phyloP scores from a whole-genome alignment of 805 yeast species.

The Yarrowia deformans region DNA sequence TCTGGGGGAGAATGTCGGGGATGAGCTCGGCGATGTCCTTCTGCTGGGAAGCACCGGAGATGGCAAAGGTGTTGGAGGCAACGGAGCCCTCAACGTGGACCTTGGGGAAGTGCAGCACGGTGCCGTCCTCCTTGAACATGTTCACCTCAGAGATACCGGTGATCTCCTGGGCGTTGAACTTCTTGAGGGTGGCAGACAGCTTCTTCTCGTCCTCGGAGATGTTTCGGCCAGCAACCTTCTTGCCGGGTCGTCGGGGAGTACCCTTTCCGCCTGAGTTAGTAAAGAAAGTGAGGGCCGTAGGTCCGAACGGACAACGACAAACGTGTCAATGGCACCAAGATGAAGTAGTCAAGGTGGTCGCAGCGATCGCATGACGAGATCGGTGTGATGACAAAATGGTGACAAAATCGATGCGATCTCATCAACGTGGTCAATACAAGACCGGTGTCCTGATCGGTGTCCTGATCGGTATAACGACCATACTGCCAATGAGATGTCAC shows the following conservation, averaged over 20 bases:
- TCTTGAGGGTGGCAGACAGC: constrained; percentile 85
- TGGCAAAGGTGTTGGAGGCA: constrained; percentile 88
- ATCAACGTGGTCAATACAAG: background rate
- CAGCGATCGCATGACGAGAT: too few species aligned
- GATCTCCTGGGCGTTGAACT: constrained; percentile 86
- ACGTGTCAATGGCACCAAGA: too few species aligned
- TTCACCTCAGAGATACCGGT: constrained; percentile 96
- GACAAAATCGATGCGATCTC: too few species aligned
- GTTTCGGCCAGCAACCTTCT: constrained; percentile 64
- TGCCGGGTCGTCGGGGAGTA: constrained; percentile 87
- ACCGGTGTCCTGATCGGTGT: too few species aligned
- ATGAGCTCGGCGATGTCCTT: constrained; percentile 88
- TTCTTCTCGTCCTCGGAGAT: constrained; percentile 83
- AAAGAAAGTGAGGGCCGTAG: too few species aligned
- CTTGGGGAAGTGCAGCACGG: constrained; percentile 93
- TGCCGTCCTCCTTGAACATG: constrained; percentile 96
- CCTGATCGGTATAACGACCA: too few species aligned
- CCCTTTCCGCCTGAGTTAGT: constrained; percentile 74
- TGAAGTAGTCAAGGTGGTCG: too few species aligned
- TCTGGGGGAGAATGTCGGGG: constrained; percentile 93
- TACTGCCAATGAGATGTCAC: background rate
- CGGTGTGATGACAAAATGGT: too few species aligned
- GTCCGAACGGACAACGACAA: too few species aligned
- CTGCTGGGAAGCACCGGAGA: constrained; percentile 94
- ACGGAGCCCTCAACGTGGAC: constrained; percentile 96